Conservation (phyloP, 2,329 filamentous ascomycete species). For the Colletotrichum karsti region DNA sequence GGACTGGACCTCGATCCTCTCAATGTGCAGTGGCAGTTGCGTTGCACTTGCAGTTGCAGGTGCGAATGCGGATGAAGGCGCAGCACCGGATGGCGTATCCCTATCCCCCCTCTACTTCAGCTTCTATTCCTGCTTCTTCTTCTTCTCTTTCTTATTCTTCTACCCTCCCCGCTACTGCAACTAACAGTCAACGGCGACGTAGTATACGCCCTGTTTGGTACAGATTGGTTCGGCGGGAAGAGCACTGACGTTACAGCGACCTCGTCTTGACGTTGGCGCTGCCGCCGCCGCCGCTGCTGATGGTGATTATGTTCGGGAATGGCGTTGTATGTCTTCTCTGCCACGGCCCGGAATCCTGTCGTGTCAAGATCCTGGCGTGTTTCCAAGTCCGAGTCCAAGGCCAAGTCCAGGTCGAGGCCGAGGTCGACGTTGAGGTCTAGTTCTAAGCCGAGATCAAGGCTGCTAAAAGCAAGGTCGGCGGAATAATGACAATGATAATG, state of each 20-base stretch:
- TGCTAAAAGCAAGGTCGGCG: neutral
- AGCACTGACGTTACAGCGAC: neutral
- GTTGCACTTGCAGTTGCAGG: neutral
- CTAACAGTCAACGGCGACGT: too few relatives aligned
- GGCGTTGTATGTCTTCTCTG: conserved; percentile 4
- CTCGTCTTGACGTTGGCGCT: neutral
- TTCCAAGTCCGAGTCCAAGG: neutral
- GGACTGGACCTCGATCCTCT: too few relatives aligned
- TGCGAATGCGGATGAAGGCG: neutral
- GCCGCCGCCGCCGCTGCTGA: neutral
- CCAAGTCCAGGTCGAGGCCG: neutral
- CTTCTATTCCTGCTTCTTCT: neutral
- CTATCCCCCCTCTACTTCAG: neutral
- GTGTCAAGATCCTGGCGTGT: neutral
- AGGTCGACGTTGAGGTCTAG: neutral
- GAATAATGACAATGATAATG: too few relatives aligned
- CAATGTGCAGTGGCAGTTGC: neutral
- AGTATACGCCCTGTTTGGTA: too few relatives aligned
- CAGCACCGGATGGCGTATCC: neutral
- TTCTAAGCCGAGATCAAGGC: neutral
- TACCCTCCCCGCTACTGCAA: neutral
- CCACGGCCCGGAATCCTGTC: neutral
- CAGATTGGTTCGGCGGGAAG: neutral
- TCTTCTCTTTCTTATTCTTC: too few relatives aligned
- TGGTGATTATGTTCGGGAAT: neutral